Conservation (phyloP, 73 alveolate species). For the Tetrahymena borealis region DNA sequence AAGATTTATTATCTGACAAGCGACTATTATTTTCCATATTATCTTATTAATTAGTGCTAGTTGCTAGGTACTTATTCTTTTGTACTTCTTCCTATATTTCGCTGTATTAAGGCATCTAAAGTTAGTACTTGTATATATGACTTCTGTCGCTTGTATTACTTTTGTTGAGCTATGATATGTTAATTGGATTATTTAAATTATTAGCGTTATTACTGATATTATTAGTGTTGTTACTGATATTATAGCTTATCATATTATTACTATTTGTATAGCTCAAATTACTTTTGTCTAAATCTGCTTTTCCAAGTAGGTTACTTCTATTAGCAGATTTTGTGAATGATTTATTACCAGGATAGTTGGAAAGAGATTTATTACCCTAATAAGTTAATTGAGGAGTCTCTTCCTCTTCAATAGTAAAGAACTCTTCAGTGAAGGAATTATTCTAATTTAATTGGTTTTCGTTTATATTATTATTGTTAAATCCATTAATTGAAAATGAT, state of each 20-base stretch:
- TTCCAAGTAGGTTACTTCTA: neutral
- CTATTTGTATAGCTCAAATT: neutral
- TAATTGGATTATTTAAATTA: neutral
- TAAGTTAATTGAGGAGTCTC: too few relatives aligned
- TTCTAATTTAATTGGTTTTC: neutral
- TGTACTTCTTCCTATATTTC: neutral
- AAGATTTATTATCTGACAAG: neutral
- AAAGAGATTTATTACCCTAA: too few relatives aligned
- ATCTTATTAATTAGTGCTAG: neutral
- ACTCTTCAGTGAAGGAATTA: neutral
- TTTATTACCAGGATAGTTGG: too few relatives aligned
- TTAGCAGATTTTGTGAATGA: neutral
- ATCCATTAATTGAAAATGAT: neutral
- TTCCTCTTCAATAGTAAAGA: neutral
- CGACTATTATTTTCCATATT: neutral
- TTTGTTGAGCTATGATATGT: neutral
- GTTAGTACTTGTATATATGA: neutral
- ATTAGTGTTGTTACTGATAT: neutral
- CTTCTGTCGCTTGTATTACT: neutral
- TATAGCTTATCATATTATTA: neutral
- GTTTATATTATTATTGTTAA: neutral
- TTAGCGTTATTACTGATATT: neutral
- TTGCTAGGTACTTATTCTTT: neutral
- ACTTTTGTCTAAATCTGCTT: neutral
- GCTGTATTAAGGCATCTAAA: neutral